phyloP scores from a whole-genome alignment of 2,329 filamentous ascomycete genomes.

The Graphiopsis chlorocephala region DNA sequence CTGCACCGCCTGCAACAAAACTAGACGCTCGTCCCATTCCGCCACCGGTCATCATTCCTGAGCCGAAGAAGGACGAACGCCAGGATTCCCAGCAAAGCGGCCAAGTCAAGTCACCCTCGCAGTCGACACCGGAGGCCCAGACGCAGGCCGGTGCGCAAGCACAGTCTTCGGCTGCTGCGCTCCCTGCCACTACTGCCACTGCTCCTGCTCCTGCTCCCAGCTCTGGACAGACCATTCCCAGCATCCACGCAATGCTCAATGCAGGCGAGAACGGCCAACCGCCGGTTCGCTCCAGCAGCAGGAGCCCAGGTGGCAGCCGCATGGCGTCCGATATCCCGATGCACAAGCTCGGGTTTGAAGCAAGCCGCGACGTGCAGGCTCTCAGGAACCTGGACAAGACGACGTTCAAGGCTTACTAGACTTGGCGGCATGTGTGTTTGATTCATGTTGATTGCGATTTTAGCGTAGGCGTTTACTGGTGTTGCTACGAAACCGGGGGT shows the following conservation, averaged over 20 bases:
- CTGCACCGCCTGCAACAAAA: slow-evolving; percentile 16
- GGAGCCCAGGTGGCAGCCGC: slow-evolving; percentile 29
- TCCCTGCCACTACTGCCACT: slow-evolving; percentile 15
- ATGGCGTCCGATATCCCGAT: slow-evolving; percentile 36
- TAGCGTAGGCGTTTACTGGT: slow-evolving; percentile 12
- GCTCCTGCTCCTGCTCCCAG: slow-evolving; percentile 19
- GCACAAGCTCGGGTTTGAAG: slow-evolving; percentile 39
- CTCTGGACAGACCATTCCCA: slow-evolving; percentile 48
- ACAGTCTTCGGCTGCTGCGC: slow-evolving; percentile 41
- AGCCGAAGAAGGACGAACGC: slow-evolving; percentile 18
- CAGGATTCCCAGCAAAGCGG: slow-evolving; percentile 20
- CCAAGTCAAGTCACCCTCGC: slow-evolving; percentile 30
- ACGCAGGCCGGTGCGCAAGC: slow-evolving; percentile 40
- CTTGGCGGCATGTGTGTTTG: not conserved
- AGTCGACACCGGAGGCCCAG: slow-evolving; percentile 42
- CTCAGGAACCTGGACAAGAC: slow-evolving; percentile 38
- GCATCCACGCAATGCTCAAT: slow-evolving; percentile 50
- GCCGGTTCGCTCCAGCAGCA: slow-evolving; percentile 29
- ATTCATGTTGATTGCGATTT: not conserved
- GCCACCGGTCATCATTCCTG: slow-evolving; percentile 7
- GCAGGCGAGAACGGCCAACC: slow-evolving; percentile 27
- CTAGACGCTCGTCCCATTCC: slow-evolving; percentile 15
- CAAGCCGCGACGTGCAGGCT: slow-evolving; percentile 35
- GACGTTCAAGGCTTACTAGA: slow-evolving; percentile 32
- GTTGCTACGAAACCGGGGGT: not conserved